Percentiles rank a stretch among this genome's conserved stretches.
Conservation (phyloP, 495 filamentous ascomycete species). For the Aspergillus biplanus region DNA sequence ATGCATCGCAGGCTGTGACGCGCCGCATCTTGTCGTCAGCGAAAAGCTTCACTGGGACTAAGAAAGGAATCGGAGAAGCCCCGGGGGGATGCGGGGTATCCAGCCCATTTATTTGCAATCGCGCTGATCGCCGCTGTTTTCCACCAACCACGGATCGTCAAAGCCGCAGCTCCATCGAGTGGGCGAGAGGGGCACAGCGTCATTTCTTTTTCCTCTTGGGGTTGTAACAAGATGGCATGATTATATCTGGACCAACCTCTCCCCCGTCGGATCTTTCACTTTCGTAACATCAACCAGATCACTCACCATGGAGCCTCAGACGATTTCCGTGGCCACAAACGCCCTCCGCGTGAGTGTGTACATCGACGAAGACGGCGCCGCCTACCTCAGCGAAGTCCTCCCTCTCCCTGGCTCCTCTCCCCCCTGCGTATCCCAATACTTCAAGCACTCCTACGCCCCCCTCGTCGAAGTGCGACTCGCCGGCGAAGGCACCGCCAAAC, state of each 20-base stretch:
- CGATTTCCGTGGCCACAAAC: conserved; percentile 11
- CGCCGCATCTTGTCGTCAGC: too few relatives aligned
- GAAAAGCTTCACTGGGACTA: too few relatives aligned
- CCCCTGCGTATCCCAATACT: conserved; percentile 1
- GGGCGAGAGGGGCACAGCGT: not conserved
- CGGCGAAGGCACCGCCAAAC: conserved; percentile 25
- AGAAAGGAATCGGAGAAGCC: too few relatives aligned
- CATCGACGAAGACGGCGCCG: conserved; percentile 11
- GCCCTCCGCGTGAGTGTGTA: conserved; percentile 10
- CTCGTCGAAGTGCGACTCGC: conserved; percentile 26
- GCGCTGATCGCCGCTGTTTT: conserved; percentile 7
- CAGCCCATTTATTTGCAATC: too few relatives aligned
- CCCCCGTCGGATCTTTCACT: not conserved
- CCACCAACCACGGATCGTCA: conserved; percentile 4
- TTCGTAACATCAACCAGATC: too few relatives aligned
- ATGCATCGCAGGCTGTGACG: too few relatives aligned
- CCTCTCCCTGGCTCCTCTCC: conserved; percentile 8
- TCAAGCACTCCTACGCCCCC: conserved; percentile 13
- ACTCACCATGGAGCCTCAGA: conserved; percentile 14
- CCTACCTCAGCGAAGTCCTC: conserved; percentile 13
- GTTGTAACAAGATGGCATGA: not conserved
- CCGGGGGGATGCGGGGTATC: too few relatives aligned
- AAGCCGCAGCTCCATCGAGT: not conserved
- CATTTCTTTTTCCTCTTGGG: not conserved
- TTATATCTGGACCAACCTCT: not conserved